Conservation (phyloP, 129 eudicot species). For the Solidago caesia region DNA sequence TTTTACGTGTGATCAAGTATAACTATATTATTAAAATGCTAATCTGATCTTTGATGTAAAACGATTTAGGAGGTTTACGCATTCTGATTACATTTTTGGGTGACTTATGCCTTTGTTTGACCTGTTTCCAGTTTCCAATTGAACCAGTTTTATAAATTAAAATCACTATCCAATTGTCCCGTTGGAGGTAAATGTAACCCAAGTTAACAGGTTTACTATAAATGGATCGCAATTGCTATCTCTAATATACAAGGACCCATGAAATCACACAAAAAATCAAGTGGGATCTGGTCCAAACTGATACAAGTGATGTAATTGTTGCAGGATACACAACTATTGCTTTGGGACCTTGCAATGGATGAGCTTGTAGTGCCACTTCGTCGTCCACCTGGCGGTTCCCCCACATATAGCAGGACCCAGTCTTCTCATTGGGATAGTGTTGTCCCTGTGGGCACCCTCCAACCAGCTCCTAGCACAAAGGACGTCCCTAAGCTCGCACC, state of each 20-base stretch:
- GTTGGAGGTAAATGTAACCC: not conserved
- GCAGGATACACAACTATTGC: conserved; percentile 73
- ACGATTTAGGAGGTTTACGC: not conserved
- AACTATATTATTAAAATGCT: not conserved
- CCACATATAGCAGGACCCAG: conserved; percentile 70
- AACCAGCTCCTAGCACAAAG: conserved; percentile 80
- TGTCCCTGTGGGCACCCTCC: conserved; percentile 60
- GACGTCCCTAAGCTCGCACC: conserved; percentile 89
- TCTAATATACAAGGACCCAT: not conserved
- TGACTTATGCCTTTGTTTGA: not conserved
- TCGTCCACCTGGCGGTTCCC: conserved; percentile 83
- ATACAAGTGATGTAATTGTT: not conserved
- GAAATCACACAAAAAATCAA: not conserved
- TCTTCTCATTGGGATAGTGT: conserved; percentile 73
- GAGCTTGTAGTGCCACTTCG: conserved; percentile 79
- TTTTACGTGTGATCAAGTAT: not conserved
- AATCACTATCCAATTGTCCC: not conserved
- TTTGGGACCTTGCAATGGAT: conserved; percentile 92
- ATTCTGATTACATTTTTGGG: not conserved
- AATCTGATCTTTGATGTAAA: not conserved
- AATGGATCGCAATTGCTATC: not conserved
- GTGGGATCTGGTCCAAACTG: not conserved
- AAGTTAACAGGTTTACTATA: not conserved
- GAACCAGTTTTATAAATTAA: not conserved
- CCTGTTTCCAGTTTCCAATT: not conserved